A percentile compares a stretch with the other conserved stretches of the same genome.
Evolutionary conservation across 176 grass and related monocot genomes (phyloP).

Genomic region (Eleusine coracana): DNA sequence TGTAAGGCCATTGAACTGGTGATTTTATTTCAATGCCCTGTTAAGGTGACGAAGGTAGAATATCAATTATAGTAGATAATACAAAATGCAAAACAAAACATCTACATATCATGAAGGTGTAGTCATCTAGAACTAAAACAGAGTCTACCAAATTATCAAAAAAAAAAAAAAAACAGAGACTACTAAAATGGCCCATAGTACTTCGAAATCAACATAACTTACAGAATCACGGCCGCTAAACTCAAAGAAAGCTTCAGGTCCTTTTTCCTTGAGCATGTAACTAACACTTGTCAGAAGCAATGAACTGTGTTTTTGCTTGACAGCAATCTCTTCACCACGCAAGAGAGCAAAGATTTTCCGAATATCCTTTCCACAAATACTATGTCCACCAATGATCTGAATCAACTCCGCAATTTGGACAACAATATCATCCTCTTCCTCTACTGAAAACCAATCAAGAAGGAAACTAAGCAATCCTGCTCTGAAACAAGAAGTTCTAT

Average conservation of each 20-base stretch:
- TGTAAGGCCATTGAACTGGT: constrained; percentile 91
- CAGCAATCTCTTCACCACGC: constrained; percentile 68
- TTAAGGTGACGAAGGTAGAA: constrained; percentile 26
- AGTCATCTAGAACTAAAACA: neutral
- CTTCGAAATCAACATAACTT: constrained; percentile 46
- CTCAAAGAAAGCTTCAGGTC: constrained; percentile 96
- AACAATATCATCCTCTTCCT: constrained; percentile 71
- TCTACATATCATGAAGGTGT: neutral
- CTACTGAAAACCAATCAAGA: constrained; percentile 94
- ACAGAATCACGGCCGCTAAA: constrained; percentile 88
- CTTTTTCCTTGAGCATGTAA: constrained; percentile 97
- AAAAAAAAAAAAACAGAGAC: neutral
- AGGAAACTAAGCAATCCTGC: constrained; percentile 88
- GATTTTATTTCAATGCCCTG: constrained; percentile 94
- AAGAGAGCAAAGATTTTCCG: constrained; percentile 91
- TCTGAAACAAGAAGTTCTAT: constrained; percentile 92
- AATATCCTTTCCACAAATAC: constrained; percentile 96
- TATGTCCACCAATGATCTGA: constrained; percentile 96
- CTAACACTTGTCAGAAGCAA: constrained; percentile 88
- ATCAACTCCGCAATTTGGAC: constrained; percentile 79
- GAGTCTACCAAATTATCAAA: neutral
- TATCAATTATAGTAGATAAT: constrained; percentile 27
- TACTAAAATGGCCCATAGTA: neutral
- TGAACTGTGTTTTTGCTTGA: constrained; percentile 69
- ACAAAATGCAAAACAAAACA: constrained; percentile 24